phyloP scores from a whole-genome alignment of 2,329 filamentous ascomycete genomes.

The Colletotrichum camelliae region DNA sequence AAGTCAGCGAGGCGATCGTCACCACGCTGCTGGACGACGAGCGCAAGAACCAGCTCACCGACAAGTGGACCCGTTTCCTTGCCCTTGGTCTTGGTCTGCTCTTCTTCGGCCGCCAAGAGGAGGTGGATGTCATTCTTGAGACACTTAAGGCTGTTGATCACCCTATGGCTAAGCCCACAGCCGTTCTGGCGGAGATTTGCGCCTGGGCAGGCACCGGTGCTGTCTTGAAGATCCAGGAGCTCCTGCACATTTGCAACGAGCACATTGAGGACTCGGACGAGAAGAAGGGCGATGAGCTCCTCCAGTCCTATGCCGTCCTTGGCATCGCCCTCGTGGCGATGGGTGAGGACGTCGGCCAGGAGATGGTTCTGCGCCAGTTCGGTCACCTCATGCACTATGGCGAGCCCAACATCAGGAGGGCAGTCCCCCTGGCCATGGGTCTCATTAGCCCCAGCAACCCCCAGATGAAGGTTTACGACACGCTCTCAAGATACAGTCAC shows the following conservation, averaged over 20 bases:
- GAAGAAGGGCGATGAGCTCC: constrained; percentile 92
- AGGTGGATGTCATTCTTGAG: constrained; percentile 97
- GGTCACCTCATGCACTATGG: constrained; percentile 99
- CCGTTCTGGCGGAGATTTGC: constrained; percentile 93
- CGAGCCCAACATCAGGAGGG: constrained; percentile 94
- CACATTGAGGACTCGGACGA: constrained; percentile 94
- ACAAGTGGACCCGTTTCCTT: constrained; percentile 98
- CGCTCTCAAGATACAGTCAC: constrained; percentile 94
- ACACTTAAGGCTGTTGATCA: constrained; percentile 97
- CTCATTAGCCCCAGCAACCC: constrained; percentile 97
- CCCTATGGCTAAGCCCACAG: constrained; percentile 95
- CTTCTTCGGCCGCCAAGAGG: constrained; percentile 96
- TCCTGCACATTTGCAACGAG: constrained; percentile 97
- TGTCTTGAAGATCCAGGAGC: constrained; percentile 94
- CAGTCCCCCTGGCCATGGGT: constrained; percentile 95
- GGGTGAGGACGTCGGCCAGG: constrained; percentile 97
- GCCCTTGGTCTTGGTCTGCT: constrained; percentile 90
- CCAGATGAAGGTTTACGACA: constrained; percentile 99
- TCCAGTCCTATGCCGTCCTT: constrained; percentile 95
- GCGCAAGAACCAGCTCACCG: constrained; percentile 85
- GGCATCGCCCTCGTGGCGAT: constrained; percentile 94
- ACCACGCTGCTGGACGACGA: constrained; percentile 94
- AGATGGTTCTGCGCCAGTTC: constrained; percentile 98
- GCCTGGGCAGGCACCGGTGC: constrained; percentile 98
- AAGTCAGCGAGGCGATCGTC: constrained; percentile 91